Conservation (phyloP, 495 filamentous ascomycete species). For the Ascobolus immersus region DNA sequence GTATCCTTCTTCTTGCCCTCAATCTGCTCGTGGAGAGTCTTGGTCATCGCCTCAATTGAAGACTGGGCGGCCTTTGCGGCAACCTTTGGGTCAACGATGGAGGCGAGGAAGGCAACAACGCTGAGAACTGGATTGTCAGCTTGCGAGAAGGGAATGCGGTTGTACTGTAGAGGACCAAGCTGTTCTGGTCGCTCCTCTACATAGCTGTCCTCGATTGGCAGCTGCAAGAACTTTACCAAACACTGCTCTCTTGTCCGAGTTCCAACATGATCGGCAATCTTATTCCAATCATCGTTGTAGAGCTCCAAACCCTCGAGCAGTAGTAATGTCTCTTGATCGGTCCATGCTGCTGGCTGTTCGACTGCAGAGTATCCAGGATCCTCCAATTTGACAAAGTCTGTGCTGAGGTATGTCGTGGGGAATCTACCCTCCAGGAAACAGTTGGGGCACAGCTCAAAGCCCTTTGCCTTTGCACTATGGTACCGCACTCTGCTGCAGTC, state of each 20-base stretch:
- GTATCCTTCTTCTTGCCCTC: constrained; percentile 33
- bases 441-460: constrained; percentile 45
- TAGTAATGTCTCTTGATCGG: constrained; percentile 59
- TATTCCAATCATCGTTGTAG: constrained; percentile 85
- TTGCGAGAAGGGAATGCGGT: constrained; percentile 62
- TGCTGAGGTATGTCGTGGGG: constrained; percentile 41
- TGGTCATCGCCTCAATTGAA: constrained; percentile 59
- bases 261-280: constrained; percentile 71
- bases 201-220: constrained; percentile 78
- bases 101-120: constrained; percentile 74
- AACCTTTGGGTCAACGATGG: constrained; percentile 62
- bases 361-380: constrained; percentile 49
- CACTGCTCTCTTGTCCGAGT: constrained; percentile 88
- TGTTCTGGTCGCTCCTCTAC: constrained; percentile 45
- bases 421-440: constrained; percentile 65
- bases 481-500: constrained; percentile 85
- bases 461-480: constrained; percentile 41
- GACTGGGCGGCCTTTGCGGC: constrained; percentile 71
- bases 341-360: constrained; percentile 73
- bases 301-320: constrained; percentile 74
- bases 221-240: constrained; percentile 77
- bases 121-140: constrained; percentile 88
- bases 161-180: constrained; percentile 32
- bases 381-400: constrained; percentile 66
- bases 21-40: constrained; percentile 44